phyloP scores from a whole-genome alignment of 139 green algal genomes.

The Chlorella sp. region DNA sequence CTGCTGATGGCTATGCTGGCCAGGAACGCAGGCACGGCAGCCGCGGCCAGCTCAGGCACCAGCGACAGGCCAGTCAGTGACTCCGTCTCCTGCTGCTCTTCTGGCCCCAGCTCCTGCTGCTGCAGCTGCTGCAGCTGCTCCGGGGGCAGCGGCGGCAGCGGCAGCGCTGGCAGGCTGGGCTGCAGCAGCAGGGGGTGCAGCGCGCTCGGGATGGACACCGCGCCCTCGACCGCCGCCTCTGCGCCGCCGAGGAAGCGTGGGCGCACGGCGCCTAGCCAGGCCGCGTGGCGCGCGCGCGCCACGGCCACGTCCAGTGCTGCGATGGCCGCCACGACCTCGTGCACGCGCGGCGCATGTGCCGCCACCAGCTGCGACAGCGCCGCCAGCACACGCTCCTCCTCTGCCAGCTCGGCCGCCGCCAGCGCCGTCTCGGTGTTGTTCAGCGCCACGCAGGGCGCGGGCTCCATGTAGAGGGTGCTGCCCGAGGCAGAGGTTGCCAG shows the following conservation, averaged over 20 bases:
- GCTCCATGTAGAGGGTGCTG: conserved; percentile 89
- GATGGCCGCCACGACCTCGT: conserved; percentile 40
- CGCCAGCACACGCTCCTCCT: conserved; percentile 62
- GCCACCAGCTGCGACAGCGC: conserved; percentile 45
- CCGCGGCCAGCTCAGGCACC: conserved; percentile 19
- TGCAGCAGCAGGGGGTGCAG: conserved; percentile 55
- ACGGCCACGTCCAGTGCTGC: conserved; percentile 67
- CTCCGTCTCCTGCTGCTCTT: background rate
- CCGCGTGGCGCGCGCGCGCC: conserved; percentile 62
- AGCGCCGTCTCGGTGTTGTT: conserved; percentile 82
- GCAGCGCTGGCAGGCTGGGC: conserved; percentile 38
- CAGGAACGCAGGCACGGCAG: background rate
- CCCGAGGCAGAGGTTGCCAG: conserved; percentile 57
- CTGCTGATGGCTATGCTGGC: background rate
- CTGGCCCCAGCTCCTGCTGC: background rate
- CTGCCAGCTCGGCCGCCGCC: conserved; percentile 55
- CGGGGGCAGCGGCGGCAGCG: conserved; percentile 15
- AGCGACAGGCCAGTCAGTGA: background rate
- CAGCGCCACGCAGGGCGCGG: conserved; percentile 63
- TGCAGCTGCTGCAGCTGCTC: conserved; percentile 11
- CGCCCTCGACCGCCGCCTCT: conserved; percentile 4
- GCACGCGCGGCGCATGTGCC: conserved; percentile 18
- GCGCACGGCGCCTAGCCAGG: conserved; percentile 48
- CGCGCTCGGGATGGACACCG: conserved; percentile 12
- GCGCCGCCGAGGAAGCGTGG: conserved; percentile 24